These are phyloP conservation scores for Thermothelomyces thermophilus DNA, from an alignment of 2,329 filamentous ascomycete species.

Conservation along the genomic window DNA sequence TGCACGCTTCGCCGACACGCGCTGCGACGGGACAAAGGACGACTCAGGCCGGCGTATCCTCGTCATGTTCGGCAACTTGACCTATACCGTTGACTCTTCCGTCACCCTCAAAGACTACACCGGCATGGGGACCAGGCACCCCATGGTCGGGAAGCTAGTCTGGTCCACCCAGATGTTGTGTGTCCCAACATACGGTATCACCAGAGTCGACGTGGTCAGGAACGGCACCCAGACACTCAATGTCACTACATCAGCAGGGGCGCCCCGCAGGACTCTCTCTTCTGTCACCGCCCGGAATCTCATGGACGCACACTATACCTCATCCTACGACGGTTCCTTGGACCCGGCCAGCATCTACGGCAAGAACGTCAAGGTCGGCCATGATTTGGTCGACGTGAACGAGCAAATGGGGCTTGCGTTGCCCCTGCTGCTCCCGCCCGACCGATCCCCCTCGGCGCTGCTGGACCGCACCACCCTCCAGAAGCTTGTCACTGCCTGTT, in stretches of 20 bases:
- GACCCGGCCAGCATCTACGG: not conserved
- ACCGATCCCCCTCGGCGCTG: not conserved
- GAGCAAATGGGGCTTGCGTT: not conserved
- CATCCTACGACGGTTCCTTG: not conserved
- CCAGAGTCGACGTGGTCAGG: not conserved
- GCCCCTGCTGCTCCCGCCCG: not conserved
- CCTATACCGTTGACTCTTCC: not conserved
- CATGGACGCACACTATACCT: not conserved
- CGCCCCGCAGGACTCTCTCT: not conserved
- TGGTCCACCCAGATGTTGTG: conserved; percentile 1
- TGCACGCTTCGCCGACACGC: not conserved
- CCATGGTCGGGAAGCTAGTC: not conserved
- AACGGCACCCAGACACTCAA: not conserved
- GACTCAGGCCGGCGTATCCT: not conserved
- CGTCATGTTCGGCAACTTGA: conserved; percentile 1
- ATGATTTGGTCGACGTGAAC: not conserved
- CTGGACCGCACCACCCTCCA: not conserved
- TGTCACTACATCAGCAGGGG: not conserved
- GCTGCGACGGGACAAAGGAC: not conserved
- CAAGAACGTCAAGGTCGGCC: not conserved
- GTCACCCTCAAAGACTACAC: not conserved
- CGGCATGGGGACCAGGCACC: not conserved
- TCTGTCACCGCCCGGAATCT: not conserved
- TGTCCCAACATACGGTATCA: conserved; percentile 2
- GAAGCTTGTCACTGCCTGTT: not conserved